Base-by-base conservation (phyloP, 2,329 filamentous ascomycete species). In the Penicillium sp. region DNA sequence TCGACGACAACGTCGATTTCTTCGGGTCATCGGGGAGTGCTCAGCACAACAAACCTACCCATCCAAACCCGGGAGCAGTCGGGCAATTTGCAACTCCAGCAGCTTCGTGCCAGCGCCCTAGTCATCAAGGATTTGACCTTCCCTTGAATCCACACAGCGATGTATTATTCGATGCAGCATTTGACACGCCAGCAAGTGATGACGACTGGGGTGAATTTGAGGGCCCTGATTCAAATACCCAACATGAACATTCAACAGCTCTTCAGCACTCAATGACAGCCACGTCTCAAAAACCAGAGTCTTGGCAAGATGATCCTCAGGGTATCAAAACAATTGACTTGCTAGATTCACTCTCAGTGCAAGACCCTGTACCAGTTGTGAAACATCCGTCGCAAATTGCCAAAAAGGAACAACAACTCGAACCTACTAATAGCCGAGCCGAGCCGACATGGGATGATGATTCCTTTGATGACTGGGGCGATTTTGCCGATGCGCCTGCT, bases 141-240 rank as follows among this genome's bases (percentile, higher is more conserved):
- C 57, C 60, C 43, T 34, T 59, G 47, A 48, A 64, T 56, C 45
- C 55, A 41, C 59, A 61, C 13, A 61, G 57, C 2, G 77, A 81
- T 55, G 76, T 87, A 3, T 69, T 87, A 3, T 87, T 87, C 62
- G 83, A 87, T 65, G 83, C 78, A 32, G 55, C 64, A 29, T 53
- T 62, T 7, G 68, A 70, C 40, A 45, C 43, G 33, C 50, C 52
- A 28, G 55, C 57, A 12, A 57, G 57, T 37, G 60, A 65, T 29
- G 67, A 70, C 31, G 72, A 70, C 9, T 75, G 72, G 71, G 72
- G 72, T n/a, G 71, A 73, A 38, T 74, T 74, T 48, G 70, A 72
- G 52, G 57, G 61, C 12, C 67, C 69, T 34, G 62, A 64, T 26
- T 35, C 56, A 33, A 47, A 53, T n/a, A 28, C 53, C n/a, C 43